Evolutionary conservation across 495 filamentous ascomycete species (phyloP), one percentile per base, ranked within the genome.

Genomic region (Podospora pseudopauciseta): DNA sequence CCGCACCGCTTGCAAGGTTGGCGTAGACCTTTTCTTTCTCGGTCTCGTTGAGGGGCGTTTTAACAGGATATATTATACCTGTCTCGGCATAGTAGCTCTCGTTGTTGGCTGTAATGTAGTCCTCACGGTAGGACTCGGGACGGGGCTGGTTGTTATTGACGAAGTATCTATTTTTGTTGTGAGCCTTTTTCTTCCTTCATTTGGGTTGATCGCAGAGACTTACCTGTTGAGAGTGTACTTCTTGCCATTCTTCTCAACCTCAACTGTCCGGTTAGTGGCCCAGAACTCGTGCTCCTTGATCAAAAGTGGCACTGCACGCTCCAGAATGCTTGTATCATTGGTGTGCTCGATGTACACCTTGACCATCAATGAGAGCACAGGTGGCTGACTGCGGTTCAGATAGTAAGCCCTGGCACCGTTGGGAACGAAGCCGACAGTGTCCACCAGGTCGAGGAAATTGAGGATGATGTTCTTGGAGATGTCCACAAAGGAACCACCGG

Each of bases 391-490:
- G 26, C 82, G 74, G 70, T 85, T 81, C 16, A 82, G 67, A 67
- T 83, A 85, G 68, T 85, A 84, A 49, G 82, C 34, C 19, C 82
- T 74, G 60, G 81, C 81, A 18, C 82, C 82, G 27, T 85, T 85
- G 60, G 82, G 82, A 13, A 85, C 76, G 66, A 85, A 85, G 53
- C 82, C 82, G 61, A 82, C 79, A n/a, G 75, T 72, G 1, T 85
- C 82, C 7, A 85, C 78, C 28, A 84, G 78, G 59, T 85, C 82
- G 13, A 84, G 72, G 65, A 84, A 85, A 68, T 85, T 85, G 71
- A 84, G 81, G 34, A 85, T 82, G 55, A 80, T 85, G 73, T 85
- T 82, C 63, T 75, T 78, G 19, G 82, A 79, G 63, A 85, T 83
- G 57, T 81, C 62, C 34, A 74, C 77, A 66, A 83, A 85, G 54